Evolutionary conservation across 139 green algal genomes (phyloP).

Genomic region (Nannochloris sp.): DNA sequence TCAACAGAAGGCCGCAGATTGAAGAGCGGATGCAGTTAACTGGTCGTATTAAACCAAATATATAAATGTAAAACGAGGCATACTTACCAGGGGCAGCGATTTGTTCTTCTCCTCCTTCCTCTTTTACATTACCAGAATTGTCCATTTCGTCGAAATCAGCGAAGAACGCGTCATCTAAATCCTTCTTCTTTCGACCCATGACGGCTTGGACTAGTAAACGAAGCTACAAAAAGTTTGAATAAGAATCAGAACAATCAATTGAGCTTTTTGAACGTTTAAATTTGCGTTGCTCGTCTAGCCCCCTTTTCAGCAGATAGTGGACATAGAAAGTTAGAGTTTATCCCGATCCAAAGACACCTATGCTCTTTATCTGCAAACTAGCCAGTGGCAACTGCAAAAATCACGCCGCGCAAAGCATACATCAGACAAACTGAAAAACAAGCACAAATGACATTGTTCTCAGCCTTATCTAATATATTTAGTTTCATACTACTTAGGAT

Average conservation of each 20-base stretch:
- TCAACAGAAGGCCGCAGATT: background rate
- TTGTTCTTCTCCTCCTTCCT: conserved; percentile 9
- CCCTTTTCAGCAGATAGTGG: too few relatives aligned
- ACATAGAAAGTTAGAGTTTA: too few relatives aligned
- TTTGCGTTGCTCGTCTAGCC: too few relatives aligned
- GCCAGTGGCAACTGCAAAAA: background rate
- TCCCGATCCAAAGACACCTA: too few relatives aligned
- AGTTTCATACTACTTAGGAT: too few relatives aligned
- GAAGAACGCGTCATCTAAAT: conserved; percentile 6
- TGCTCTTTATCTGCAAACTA: too few relatives aligned
- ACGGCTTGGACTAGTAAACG: background rate
- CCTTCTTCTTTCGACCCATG: conserved; percentile 16
- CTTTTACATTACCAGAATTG: background rate
- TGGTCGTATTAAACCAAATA: background rate
- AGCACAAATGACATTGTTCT: too few relatives aligned
- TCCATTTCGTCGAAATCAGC: background rate
- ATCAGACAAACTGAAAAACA: too few relatives aligned
- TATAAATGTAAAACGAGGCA: background rate
- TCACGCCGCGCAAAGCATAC: too few relatives aligned
- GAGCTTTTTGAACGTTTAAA: too few relatives aligned
- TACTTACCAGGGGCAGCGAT: background rate
- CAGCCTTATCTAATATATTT: too few relatives aligned
- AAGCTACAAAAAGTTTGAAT: background rate
- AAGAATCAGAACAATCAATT: background rate
- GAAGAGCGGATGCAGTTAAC: background rate